These are phyloP conservation scores for Physocladia obscura DNA, from an alignment of 192 early-diverging fungal genomes.

Conservation along the genomic window DNA sequence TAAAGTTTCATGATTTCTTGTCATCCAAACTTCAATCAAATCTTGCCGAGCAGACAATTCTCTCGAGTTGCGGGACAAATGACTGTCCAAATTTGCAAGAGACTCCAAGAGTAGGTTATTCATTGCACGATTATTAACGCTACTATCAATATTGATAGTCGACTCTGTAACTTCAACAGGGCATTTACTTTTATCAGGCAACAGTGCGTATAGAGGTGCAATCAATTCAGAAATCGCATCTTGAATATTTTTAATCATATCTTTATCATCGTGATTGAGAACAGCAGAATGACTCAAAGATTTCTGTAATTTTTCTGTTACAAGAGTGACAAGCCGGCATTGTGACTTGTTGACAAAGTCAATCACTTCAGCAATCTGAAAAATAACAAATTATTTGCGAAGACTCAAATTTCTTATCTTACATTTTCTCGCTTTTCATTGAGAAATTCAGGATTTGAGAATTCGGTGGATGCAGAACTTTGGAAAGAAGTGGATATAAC, in stretches of 20 bases:
- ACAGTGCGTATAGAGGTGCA: too few relatives aligned
- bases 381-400: conserved; percentile 1
- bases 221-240: background rate
- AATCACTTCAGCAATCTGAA: conserved; percentile 22
- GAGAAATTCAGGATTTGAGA: too few relatives aligned
- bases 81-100: conserved; percentile 2
- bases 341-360: conserved; percentile 31
- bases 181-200: background rate
- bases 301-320: conserved; percentile 6
- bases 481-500: too few relatives aligned
- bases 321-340: conserved; percentile 23
- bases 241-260: background rate
- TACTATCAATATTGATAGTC: too few relatives aligned
- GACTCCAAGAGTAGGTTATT: conserved; percentile 15
- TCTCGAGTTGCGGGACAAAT: background rate
- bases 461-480: too few relatives aligned
- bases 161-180: background rate
- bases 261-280: too few relatives aligned
- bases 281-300: background rate
- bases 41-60: conserved; percentile 16
- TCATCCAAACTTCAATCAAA: conserved; percentile 28
- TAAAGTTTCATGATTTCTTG: conserved; percentile 18
- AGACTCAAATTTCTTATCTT: too few relatives aligned
- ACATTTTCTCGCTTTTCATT: conserved; percentile 25
- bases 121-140: background rate